A percentile compares a stretch with the other conserved stretches of the same genome.
These are phyloP conservation scores for Zelopaecilomyces penicillatus DNA, from an alignment of 2,329 filamentous ascomycete genomes.

Conservation along the genomic window DNA sequence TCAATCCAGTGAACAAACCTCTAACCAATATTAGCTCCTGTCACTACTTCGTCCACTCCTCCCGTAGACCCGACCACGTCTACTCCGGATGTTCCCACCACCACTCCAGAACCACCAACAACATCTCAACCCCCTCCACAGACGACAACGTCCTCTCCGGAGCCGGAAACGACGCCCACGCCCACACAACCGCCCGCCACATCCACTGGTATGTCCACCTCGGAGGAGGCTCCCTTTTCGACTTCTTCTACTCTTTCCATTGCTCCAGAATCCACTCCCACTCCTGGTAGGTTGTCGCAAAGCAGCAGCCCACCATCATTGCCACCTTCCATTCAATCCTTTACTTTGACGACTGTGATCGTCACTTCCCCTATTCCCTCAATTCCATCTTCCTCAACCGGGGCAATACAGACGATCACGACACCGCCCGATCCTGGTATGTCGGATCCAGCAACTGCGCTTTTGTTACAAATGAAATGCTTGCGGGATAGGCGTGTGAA, in stretches of 20 bases:
- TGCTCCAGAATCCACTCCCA: conserved; percentile 20
- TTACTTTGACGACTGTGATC: conserved; percentile 19
- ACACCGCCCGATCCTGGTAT: conserved; percentile 20
- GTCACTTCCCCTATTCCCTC: conserved; percentile 17
- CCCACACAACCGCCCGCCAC: conserved; percentile 5
- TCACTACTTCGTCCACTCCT: background rate
- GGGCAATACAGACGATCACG: conserved; percentile 5
- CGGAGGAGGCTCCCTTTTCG: conserved; percentile 21
- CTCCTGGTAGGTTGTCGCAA: conserved; percentile 25
- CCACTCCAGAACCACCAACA: conserved; percentile 3
- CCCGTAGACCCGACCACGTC: conserved; percentile 7
- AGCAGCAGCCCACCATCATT: conserved; percentile 5
- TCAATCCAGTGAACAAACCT: conserved; percentile 1
- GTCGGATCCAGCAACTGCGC: conserved; percentile 22
- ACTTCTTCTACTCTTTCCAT: conserved; percentile 19
- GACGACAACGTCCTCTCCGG: conserved; percentile 4
- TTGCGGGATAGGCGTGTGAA: too few species aligned
- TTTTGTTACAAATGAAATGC: too few species aligned
- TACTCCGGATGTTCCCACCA: conserved; percentile 5
- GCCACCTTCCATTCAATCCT: conserved; percentile 7
- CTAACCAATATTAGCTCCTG: background rate
- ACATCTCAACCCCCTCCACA: conserved; percentile 6
- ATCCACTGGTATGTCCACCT: conserved; percentile 18
- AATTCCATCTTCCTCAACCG: conserved; percentile 12
- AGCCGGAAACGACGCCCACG: conserved; percentile 10